Percentiles rank a stretch among this genome's conserved stretches.
These are phyloP conservation scores for Collybia nuda DNA, from an alignment of 768 basidiomycete species.

Conservation along the genomic window DNA sequence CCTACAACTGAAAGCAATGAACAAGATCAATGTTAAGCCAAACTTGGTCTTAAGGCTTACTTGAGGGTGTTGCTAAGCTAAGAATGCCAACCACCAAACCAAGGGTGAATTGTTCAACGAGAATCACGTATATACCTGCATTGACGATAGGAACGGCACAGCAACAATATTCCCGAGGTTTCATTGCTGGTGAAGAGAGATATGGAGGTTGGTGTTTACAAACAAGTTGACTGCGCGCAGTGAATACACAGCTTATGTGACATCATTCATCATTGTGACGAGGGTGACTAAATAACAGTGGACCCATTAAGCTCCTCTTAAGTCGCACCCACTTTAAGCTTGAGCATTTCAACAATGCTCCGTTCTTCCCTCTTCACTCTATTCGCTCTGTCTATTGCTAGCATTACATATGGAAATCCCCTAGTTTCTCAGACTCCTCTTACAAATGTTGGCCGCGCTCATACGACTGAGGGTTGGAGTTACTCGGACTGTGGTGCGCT, in stretches of 20 bases:
- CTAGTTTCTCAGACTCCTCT: slow-evolving; percentile 22
- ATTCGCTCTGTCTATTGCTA: slow-evolving; percentile 21
- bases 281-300: too few relatives aligned
- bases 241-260: not conserved
- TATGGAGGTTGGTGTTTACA: not conserved
- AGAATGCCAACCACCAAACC: slow-evolving; percentile 71
- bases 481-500: slow-evolving; percentile 76
- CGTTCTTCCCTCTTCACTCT: slow-evolving; percentile 18
- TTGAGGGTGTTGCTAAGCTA: slow-evolving; percentile 74
- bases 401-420: slow-evolving; percentile 16
- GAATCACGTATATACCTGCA: slow-evolving; percentile 80
- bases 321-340: slow-evolving; percentile 11
- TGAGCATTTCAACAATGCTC: slow-evolving; percentile 17
- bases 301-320: too few relatives aligned
- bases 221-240: not conserved
- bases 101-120: slow-evolving; percentile 74
- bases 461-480: slow-evolving; percentile 53
- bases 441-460: slow-evolving; percentile 22
- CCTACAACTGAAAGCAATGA: slow-evolving; percentile 66
- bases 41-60: slow-evolving; percentile 45
- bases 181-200: slow-evolving; percentile 45
- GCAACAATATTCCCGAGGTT: slow-evolving; percentile 86
- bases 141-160: slow-evolving; percentile 91
- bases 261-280: not conserved
- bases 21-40: not conserved